Percentiles rank a stretch among this genome's conserved stretches.
phyloP scores from a whole-genome alignment of 176 grass and related monocot species.

The Bromus sterilis region DNA sequence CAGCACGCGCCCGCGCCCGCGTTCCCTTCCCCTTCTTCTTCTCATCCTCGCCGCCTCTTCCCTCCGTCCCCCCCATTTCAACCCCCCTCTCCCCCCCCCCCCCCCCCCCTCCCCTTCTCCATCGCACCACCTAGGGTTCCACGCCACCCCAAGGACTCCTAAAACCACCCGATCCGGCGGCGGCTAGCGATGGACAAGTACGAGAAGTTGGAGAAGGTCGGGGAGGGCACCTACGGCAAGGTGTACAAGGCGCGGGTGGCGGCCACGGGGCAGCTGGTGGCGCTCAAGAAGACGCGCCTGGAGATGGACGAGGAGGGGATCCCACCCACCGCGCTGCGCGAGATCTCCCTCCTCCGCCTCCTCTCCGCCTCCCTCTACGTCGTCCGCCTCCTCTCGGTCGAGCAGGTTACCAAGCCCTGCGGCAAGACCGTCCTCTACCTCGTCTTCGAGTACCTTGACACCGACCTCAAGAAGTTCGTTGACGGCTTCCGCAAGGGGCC shows the following conservation, averaged over 20 bases:
- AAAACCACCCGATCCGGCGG: neutral
- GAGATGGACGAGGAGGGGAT: conserved; percentile 99
- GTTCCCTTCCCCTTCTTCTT: neutral
- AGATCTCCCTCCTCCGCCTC: conserved; percentile 90
- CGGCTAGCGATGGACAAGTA: conserved; percentile 64
- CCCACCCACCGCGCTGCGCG: conserved; percentile 73
- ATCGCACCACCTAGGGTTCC: neutral
- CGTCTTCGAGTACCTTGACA: conserved; percentile 90
- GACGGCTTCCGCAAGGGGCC: conserved; percentile 47
- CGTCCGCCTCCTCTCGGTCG: conserved; percentile 80
- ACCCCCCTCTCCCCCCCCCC: neutral
- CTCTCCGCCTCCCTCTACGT: conserved; percentile 85
- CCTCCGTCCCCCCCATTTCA: conserved; percentile 14
- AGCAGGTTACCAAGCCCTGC: conserved; percentile 53
- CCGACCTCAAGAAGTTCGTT: conserved; percentile 89
- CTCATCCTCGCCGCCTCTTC: neutral
- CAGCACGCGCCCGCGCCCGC: neutral
- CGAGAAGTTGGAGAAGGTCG: conserved; percentile 97
- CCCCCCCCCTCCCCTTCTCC: neutral
- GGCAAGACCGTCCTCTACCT: conserved; percentile 80
- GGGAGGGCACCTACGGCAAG: conserved; percentile 31
- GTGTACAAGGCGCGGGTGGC: conserved; percentile 57
- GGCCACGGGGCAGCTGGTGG: conserved; percentile 40
- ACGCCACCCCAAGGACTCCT: neutral
- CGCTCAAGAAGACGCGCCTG: conserved; percentile 72